Base-by-base conservation (phyloP, 2,329 filamentous ascomycete genomes). In the Helotiales sp. region DNA sequence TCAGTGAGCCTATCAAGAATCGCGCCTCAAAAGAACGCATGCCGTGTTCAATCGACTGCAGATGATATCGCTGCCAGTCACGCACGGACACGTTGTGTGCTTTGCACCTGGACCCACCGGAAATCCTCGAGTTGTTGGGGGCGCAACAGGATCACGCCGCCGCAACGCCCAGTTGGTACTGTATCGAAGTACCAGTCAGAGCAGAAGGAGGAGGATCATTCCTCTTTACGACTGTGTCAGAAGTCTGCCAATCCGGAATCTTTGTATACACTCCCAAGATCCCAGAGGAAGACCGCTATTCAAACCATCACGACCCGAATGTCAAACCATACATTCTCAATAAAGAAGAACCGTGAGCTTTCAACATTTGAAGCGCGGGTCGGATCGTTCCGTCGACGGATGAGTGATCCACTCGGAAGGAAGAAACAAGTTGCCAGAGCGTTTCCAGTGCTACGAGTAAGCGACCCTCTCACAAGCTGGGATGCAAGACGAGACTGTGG, bases 251-350 rank as follows among this genome's bases (percentile, higher is more conserved):
- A 33, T 49, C 47, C 47, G 2, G 30, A 49, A 49, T 31, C 13
- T 30, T 33, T 19, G 47, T 2, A 33, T 49, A 49, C 25, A 49
- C 7, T 33, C 47, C 2, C 47, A 34, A 19, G 4, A 49, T 33
- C 29, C 47, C 29, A 49, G 15, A 49, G 29, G 47, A 49, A 33
- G 47, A 22, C 47, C 29, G 25, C 47, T 49, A 49, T 22, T 34
- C 47, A 50, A 36, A 33, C 46, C 8, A n/a, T 40, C n/a, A 55
- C 33, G 27, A 48, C 33, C 30, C 40, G 50, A 49, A 57, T 57
- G 55, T 49, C 33, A 57, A 53, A 57, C 30, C 49, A 29, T 44
- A 57, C 55, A 19, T 57, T 48, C 22, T 57, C 55, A n/a, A 42
- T 47, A 48, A 38, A 57, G 25, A 57, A 57, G 42, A 53, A 57